A percentile compares a stretch with the other conserved stretches of the same genome.
These are phyloP conservation scores for Mycena kentingensis DNA, from an alignment of 768 basidiomycete genomes.

Conservation along the genomic window DNA sequence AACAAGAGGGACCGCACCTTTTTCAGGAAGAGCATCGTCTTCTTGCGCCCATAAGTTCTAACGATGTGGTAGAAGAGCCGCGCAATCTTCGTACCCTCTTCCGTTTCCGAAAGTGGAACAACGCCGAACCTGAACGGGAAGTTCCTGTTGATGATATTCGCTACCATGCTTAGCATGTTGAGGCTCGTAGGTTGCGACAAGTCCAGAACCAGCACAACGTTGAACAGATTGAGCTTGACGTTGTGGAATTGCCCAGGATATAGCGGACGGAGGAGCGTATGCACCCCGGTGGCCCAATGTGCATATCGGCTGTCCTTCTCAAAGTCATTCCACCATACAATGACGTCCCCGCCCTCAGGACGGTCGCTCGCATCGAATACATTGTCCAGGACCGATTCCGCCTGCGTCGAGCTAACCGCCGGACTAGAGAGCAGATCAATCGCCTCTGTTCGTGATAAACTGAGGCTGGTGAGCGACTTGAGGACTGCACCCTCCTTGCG, in stretches of 20 bases:
- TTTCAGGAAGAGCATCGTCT: slow-evolving; percentile 62
- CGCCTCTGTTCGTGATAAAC: slow-evolving; percentile 64
- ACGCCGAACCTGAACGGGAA: slow-evolving; percentile 86
- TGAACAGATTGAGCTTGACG: slow-evolving; percentile 80
- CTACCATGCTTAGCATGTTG: slow-evolving; percentile 61
- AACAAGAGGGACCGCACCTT: slow-evolving; percentile 38
- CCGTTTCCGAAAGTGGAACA: slow-evolving; percentile 68
- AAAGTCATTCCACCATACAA: slow-evolving; percentile 91
- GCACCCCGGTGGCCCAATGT: slow-evolving; percentile 52
- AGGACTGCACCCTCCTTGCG: slow-evolving; percentile 72
- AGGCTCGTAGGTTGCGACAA: slow-evolving; percentile 64
- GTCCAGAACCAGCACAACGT: slow-evolving; percentile 81
- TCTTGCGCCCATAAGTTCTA: slow-evolving; percentile 60
- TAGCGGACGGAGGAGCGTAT: slow-evolving; percentile 73
- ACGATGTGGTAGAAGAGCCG: slow-evolving; percentile 69
- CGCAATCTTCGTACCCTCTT: slow-evolving; percentile 65
- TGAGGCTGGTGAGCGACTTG: slow-evolving; percentile 57
- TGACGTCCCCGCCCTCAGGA: slow-evolving; percentile 69
- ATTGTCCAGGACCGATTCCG: slow-evolving; percentile 59
- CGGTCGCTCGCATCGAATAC: slow-evolving; percentile 93
- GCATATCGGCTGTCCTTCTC: slow-evolving; percentile 75
- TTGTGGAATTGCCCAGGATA: slow-evolving; percentile 79
- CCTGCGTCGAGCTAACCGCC: slow-evolving; percentile 52
- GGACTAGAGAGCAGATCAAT: slow-evolving; percentile 74
- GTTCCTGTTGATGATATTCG: slow-evolving; percentile 68